Conservation (phyloP, 164 flowering plant genomes). For the Macadamia integrifolia region DNA sequence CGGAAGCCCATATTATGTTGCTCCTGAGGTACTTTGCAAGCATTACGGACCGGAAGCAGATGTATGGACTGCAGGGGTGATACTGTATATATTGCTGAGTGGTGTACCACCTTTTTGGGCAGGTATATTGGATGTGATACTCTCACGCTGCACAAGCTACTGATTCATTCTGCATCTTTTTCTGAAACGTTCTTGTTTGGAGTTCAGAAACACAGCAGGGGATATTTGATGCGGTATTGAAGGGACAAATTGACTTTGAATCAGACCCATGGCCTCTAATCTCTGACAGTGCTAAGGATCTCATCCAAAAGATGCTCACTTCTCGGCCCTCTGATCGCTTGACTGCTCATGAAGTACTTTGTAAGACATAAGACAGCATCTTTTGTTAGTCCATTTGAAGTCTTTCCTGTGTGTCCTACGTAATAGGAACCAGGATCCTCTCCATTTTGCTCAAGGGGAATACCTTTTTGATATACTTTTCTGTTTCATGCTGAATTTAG, state of each 20-base stretch:
- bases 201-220: conserved; percentile 66
- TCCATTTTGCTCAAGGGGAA: neutral
- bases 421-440: neutral
- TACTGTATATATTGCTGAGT: conserved; percentile 82
- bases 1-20: conserved; percentile 99
- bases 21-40: conserved; percentile 95
- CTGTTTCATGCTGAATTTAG: conserved; percentile 25
- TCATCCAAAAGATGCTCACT: conserved; percentile 83
- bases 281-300: conserved; percentile 96
- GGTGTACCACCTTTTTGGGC: conserved; percentile 99
- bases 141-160: neutral
- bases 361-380: conserved; percentile 57
- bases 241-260: conserved; percentile 90
- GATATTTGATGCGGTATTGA: conserved; percentile 81
- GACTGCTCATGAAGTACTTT: conserved; percentile 96
- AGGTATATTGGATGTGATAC: conserved; percentile 36
- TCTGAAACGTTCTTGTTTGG: conserved; percentile 1
- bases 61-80: conserved; percentile 99
- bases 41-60: conserved; percentile 96
- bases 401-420: neutral
- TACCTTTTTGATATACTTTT: neutral
- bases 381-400: neutral
- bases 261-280: conserved; percentile 98
- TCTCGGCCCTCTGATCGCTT: conserved; percentile 69
- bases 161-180: neutral